Evolutionary conservation across 805 yeast species (phyloP).

Genomic region (Candida wancherniae): DNA sequence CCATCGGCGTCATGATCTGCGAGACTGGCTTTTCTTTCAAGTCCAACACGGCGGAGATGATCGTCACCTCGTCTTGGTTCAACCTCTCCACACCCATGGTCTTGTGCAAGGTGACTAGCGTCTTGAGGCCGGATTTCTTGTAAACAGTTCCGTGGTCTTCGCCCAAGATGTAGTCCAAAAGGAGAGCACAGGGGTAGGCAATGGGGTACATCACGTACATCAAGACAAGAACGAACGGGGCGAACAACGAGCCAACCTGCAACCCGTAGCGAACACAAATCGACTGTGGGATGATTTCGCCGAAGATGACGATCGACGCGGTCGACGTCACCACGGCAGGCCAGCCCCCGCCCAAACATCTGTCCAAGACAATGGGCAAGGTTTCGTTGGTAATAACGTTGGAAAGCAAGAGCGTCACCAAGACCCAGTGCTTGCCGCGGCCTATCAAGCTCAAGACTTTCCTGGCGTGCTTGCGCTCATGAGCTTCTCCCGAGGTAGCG

Average conservation of each 20-base stretch:
- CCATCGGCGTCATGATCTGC: conserved; percentile 90
- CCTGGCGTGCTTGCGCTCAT: conserved; percentile 63
- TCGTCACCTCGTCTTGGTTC: conserved; percentile 93
- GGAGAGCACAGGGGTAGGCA: conserved; percentile 82
- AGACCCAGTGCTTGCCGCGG: conserved; percentile 92
- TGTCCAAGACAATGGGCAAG: conserved; percentile 86
- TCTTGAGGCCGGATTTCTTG: conserved; percentile 87
- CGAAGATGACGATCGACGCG: conserved; percentile 86
- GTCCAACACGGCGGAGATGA: conserved; percentile 89
- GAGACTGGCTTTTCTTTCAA: conserved; percentile 86
- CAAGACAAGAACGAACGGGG: conserved; percentile 78
- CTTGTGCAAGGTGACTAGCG: conserved; percentile 86
- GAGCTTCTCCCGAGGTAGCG: conserved; percentile 73
- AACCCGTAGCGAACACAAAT: conserved; percentile 90
- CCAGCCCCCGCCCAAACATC: conserved; percentile 95
- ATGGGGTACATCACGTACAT: conserved; percentile 91
- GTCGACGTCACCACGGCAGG: conserved; percentile 95
- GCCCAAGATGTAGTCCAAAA: conserved; percentile 79
- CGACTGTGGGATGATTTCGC: conserved; percentile 95
- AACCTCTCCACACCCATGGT: conserved; percentile 94
- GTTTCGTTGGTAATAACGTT: conserved; percentile 94
- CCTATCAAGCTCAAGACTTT: conserved; percentile 69
- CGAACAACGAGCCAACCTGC: conserved; percentile 81
- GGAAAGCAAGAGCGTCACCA: conserved; percentile 78
- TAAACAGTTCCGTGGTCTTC: conserved; percentile 96